phyloP scores from a whole-genome alignment of 2,329 filamentous ascomycete species.

The Acarospora socialis region DNA sequence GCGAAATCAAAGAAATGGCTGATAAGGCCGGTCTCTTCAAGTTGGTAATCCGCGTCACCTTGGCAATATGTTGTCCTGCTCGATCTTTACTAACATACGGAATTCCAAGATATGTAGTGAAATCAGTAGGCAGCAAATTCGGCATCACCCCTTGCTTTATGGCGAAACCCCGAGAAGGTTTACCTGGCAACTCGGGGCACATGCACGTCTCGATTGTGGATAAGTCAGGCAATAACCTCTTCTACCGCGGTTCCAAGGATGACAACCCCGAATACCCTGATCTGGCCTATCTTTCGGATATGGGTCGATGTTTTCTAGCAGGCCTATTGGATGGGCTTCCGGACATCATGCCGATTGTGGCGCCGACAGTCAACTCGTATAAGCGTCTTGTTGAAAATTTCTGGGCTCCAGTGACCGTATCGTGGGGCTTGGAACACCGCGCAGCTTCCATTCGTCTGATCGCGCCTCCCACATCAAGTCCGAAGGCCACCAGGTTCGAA shows the following conservation, averaged over 20 bases:
- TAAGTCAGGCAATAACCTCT: conserved; percentile 66
- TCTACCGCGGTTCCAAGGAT: conserved; percentile 60
- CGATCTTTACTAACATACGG: conserved; percentile 7
- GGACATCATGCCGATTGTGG: conserved; percentile 89
- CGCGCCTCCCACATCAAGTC: conserved; percentile 68
- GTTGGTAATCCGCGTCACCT: conserved; percentile 24
- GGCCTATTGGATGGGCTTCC: conserved; percentile 79
- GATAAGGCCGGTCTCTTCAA: conserved; percentile 90
- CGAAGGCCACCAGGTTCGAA: conserved; percentile 82
- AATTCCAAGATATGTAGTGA: conserved; percentile 55
- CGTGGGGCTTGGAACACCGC: conserved; percentile 91
- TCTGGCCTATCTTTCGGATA: conserved; percentile 65
- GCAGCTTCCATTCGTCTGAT: conserved; percentile 85
- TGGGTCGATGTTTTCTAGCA: conserved; percentile 85
- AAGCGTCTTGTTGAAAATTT: conserved; percentile 98
- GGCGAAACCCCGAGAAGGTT: conserved; percentile 83
- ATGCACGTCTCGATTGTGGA: conserved; percentile 87
- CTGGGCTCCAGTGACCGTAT: conserved; percentile 95
- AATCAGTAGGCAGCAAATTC: conserved; percentile 71
- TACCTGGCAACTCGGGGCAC: conserved; percentile 91
- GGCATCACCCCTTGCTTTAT: conserved; percentile 97
- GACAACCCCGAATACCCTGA: conserved; percentile 58
- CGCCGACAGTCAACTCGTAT: conserved; percentile 93
- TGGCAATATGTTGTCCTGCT: neutral
- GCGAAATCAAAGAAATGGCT: conserved; percentile 76